phyloP scores from a whole-genome alignment of 257 asterid genomes.

The Ajuga chamaepitys region DNA sequence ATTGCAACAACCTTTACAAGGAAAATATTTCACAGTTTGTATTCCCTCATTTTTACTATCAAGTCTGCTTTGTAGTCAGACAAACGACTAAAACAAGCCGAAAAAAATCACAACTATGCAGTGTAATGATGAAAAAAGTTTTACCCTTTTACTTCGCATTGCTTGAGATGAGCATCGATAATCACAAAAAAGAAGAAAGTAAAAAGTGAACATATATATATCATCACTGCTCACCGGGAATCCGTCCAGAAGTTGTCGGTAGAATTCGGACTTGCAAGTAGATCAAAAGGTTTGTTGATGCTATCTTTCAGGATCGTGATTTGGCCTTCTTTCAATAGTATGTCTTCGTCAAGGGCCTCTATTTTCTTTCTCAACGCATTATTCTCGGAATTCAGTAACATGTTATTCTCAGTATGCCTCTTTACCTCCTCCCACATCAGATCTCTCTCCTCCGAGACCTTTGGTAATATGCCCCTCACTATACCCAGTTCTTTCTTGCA shows the following conservation, averaged over 20 bases:
- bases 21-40: not conserved
- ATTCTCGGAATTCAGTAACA: slow-evolving; percentile 65
- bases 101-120: slow-evolving; percentile 16
- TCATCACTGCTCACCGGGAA: slow-evolving; percentile 4
- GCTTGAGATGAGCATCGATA: slow-evolving; percentile 21
- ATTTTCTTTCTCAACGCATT: slow-evolving; percentile 67
- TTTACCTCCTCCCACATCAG: slow-evolving; percentile 83
- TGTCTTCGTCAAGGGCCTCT: slow-evolving; percentile 84
- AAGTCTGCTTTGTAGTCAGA: slow-evolving; percentile 3
- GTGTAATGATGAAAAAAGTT: slow-evolving; percentile 17
- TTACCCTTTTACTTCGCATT: slow-evolving; percentile 12
- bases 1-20: not conserved
- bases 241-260: slow-evolving; percentile 37
- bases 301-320: slow-evolving; percentile 83
- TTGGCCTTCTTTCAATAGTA: slow-evolving; percentile 91
- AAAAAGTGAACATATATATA: not conserved
- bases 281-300: slow-evolving; percentile 62
- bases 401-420: slow-evolving; percentile 63
- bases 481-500: slow-evolving; percentile 62
- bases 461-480: slow-evolving; percentile 67
- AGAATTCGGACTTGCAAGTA: slow-evolving; percentile 73
- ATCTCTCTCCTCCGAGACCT: slow-evolving; percentile 90
- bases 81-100: not conserved
- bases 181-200: slow-evolving; percentile 12
- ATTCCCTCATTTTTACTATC: not conserved